A percentile compares a stretch with the other conserved stretches of the same genome.
Evolutionary conservation across 441 rosid species (phyloP).

Genomic region (Sinapis alba): DNA sequence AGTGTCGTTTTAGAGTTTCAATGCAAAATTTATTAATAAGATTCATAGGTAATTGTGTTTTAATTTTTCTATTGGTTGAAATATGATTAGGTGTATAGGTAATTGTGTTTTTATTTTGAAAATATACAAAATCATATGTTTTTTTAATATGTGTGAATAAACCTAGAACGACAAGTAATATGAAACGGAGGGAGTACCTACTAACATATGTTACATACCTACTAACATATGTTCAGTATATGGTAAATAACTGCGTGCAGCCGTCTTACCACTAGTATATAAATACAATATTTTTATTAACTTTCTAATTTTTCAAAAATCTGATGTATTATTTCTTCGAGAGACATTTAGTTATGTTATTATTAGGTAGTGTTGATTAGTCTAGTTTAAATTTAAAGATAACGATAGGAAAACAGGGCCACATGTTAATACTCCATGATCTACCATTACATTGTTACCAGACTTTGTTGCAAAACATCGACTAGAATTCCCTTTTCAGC

Average conservation of each 20-base stretch:
- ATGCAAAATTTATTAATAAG: too few species aligned
- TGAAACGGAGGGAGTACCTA: too few species aligned
- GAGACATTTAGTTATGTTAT: background rate
- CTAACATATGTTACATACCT: too few species aligned
- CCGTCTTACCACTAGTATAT: too few species aligned
- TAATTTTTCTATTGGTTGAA: too few species aligned
- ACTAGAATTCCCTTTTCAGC: background rate
- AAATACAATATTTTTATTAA: background rate
- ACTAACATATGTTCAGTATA: background rate
- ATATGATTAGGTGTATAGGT: too few species aligned
- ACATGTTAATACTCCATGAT: background rate
- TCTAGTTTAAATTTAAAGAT: background rate
- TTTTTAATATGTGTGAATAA: too few species aligned
- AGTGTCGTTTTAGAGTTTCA: too few species aligned
- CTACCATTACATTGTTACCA: background rate
- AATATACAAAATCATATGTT: too few species aligned
- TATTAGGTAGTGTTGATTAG: background rate
- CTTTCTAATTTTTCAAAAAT: background rate
- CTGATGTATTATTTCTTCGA: background rate
- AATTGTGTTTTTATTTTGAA: too few species aligned
- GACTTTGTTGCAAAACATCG: background rate
- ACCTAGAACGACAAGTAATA: too few species aligned
- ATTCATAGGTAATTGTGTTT: too few species aligned
- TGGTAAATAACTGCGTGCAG: background rate
- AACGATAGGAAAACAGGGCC: background rate